Base-by-base conservation (phyloP, 805 yeast genomes). In the Kuraishia piskuri region DNA sequence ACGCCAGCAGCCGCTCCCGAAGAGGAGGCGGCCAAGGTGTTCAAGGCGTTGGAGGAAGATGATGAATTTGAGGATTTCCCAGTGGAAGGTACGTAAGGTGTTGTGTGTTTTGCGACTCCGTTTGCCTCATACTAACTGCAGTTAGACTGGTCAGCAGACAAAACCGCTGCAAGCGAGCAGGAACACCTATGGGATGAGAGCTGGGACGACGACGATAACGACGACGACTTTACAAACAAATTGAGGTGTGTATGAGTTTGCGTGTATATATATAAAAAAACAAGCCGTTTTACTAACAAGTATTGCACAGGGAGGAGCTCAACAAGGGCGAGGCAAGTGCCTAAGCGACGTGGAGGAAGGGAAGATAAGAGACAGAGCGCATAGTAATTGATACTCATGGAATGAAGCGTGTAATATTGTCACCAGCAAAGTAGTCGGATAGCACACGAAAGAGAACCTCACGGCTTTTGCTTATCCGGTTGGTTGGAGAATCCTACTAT, bases 31-130 rank as follows among this genome's bases (percentile, higher is more conserved):
- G 71, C 58, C 63, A 70, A 58, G 49, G 59, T 68, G 47, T 74
- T 87, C 64, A 88, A 85, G 63, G 81, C 95, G 1, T 73, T 92
- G 50, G 98, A 92, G 66, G 97, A 92, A 62, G 97, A 92, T 64
- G 98, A 92, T 66, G 97, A 91, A 68, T 92, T 92, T 65, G 98
- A 92, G 72, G 98, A 92, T 66, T 92, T 92, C 74, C 97, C 96
- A 17, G 90, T 82, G 53, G 96, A 90, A 64, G 77, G 80, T 76
- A 59, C 48, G 78, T 68, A 46, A 7, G 37, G 36, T 23, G 14
- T 5, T 37, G 12, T 22, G n/a, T 8, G 22, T 20, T 22, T 31
- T 31, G 17, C 40, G 6, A 25, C 10, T 25, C 31, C 31, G 10
- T 25, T 25, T 7, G 6, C 3, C 40, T 31, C 14, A 14, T 36